These are phyloP conservation scores for Annulohypoxylon moriforme DNA, from an alignment of 495 filamentous ascomycete genomes.

Conservation along the genomic window DNA sequence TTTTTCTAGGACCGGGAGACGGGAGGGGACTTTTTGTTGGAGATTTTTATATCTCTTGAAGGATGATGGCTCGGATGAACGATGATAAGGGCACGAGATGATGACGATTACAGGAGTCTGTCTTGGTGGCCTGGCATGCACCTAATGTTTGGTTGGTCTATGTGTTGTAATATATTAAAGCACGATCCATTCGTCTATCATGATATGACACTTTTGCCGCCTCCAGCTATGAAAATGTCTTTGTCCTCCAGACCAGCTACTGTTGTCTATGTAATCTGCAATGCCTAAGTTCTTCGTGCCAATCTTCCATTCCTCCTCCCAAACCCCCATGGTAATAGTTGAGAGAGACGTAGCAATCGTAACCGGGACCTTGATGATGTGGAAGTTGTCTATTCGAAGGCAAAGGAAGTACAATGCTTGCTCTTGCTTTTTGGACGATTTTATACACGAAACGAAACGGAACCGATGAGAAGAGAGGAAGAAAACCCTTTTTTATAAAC, in stretches of 20 bases:
- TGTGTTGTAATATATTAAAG: constrained; percentile 33
- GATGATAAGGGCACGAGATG: constrained; percentile 27
- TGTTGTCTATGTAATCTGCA: background rate
- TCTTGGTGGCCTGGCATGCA: background rate
- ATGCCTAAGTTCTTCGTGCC: background rate
- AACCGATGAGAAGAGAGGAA: constrained; percentile 12
- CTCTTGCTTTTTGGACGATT: constrained; percentile 7
- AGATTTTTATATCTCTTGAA: constrained; percentile 14
- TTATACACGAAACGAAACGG: constrained; percentile 38
- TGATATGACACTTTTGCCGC: constrained; percentile 11
- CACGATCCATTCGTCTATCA: constrained; percentile 39
- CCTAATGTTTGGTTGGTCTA: constrained; percentile 18
- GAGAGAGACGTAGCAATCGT: background rate
- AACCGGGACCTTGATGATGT: background rate
- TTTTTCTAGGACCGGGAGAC: background rate
- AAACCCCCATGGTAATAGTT: background rate
- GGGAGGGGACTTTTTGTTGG: background rate
- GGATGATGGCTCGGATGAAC: background rate
- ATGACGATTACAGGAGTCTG: constrained; percentile 19
- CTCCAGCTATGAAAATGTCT: no score
- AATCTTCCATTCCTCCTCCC: background rate
- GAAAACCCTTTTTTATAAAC: background rate
- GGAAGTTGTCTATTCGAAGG: background rate
- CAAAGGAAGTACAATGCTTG: background rate
- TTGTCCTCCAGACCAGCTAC: background rate